These are phyloP conservation scores for Argentina anserina DNA, from an alignment of 306 rosid genomes.

Conservation along the genomic window DNA sequence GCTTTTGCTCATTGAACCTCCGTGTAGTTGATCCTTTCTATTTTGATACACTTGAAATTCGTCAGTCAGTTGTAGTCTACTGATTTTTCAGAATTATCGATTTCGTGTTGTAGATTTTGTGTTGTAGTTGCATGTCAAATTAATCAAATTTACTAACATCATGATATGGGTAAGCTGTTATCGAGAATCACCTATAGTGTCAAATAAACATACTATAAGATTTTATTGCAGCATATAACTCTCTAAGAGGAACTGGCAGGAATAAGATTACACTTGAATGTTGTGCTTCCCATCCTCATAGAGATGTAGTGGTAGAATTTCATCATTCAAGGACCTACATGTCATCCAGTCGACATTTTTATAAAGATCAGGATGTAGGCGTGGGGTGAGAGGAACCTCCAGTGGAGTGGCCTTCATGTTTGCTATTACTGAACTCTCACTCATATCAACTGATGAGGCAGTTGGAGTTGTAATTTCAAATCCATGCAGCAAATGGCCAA, in stretches of 20 bases:
- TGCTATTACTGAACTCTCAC: background rate
- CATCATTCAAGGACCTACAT: background rate
- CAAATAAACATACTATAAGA: too few species aligned
- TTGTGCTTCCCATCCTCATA: too few species aligned
- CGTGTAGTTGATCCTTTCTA: background rate
- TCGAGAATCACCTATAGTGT: too few species aligned
- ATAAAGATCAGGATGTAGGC: background rate
- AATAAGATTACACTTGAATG: too few species aligned
- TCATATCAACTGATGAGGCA: background rate
- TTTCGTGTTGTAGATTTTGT: too few species aligned
- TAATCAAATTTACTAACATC: too few species aligned
- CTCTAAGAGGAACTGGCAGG: too few species aligned
- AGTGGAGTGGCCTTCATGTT: background rate
- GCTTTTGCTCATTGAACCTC: background rate
- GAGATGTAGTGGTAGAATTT: too few species aligned
- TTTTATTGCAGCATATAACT: too few species aligned
- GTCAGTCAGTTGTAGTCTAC: background rate
- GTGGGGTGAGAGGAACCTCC: background rate
- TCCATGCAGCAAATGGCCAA: background rate
- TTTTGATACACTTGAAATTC: background rate
- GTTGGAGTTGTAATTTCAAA: background rate
- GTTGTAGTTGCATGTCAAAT: too few species aligned
- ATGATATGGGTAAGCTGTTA: too few species aligned
- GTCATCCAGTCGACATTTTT: background rate
- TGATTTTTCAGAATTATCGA: too few species aligned